A percentile compares a stretch with the other conserved stretches of the same genome.
Evolutionary conservation across 192 early-diverging fungal species (phyloP).

Genomic region (Rhizoclosmatium globosum): DNA sequence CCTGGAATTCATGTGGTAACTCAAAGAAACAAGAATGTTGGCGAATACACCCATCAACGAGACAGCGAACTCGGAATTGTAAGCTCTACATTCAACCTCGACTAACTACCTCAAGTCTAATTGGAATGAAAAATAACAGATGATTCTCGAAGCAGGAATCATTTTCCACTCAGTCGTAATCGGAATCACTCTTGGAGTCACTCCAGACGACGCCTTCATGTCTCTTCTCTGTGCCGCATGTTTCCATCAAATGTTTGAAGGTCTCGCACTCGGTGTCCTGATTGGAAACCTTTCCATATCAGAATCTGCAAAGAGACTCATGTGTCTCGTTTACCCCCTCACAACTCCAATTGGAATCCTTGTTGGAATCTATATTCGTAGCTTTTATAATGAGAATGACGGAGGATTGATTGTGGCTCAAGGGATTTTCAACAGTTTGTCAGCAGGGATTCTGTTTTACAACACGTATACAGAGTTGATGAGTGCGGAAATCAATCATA

Average conservation of each 20-base stretch:
- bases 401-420: conserved; percentile 64
- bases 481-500: conserved; percentile 71
- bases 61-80: conserved; percentile 12
- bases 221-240: conserved; percentile 54
- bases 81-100: no score
- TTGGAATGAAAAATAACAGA: no score
- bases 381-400: not conserved
- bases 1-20: not conserved
- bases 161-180: conserved; percentile 54
- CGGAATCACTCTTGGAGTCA: conserved; percentile 44
- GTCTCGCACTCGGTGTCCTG: conserved; percentile 42
- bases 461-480: conserved; percentile 79
- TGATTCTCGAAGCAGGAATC: conserved; percentile 56
- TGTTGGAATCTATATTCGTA: conserved; percentile 56
- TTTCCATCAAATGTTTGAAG: conserved; percentile 59
- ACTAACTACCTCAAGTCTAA: no score
- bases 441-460: conserved; percentile 84
- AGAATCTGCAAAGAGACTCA: not conserved
- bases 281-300: conserved; percentile 19
- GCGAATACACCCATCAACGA: not conserved
- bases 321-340: conserved; percentile 61
- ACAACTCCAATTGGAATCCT: conserved; percentile 85
- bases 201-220: conserved; percentile 36
- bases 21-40: not conserved
- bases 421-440: conserved; percentile 80